Evolutionary conservation across 73 alveolate genomes (phyloP).

Genomic region (Durusdinium trenchii): DNA sequence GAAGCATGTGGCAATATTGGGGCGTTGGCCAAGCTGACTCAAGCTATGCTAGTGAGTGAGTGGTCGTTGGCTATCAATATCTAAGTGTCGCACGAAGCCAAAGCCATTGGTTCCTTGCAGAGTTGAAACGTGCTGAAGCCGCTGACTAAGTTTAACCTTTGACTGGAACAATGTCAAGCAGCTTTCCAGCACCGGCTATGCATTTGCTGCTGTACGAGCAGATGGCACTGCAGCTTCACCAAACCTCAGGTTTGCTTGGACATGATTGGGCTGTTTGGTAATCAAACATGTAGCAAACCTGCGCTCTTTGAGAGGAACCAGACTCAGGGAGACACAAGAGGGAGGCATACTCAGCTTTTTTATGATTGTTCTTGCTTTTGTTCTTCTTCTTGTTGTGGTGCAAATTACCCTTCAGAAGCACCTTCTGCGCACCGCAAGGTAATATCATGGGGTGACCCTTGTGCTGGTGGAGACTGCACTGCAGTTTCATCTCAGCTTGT

Average conservation of each 20-base stretch:
- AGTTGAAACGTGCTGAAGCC: neutral
- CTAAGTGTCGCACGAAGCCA: neutral
- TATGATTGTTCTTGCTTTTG: no score
- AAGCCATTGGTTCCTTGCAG: neutral
- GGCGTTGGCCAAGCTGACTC: neutral
- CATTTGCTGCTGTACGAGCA: constrained; percentile 58
- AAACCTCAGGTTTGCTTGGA: neutral
- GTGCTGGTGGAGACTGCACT: constrained; percentile 49
- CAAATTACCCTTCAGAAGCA: no score
- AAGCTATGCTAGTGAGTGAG: neutral
- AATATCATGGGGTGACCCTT: constrained; percentile 53
- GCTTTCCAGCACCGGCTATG: constrained; percentile 65
- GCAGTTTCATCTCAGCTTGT: neutral
- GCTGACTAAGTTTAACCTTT: neutral
- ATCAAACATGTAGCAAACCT: no score
- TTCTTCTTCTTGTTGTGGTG: no score
- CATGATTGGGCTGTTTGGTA: neutral
- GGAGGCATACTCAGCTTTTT: no score
- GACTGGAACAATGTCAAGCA: constrained; percentile 56
- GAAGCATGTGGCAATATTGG: no score
- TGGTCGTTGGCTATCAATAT: neutral
- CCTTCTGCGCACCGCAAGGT: no score
- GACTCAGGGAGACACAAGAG: no score
- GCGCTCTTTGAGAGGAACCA: no score
- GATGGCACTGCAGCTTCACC: constrained; percentile 55